A percentile compares a stretch with the other conserved stretches of the same genome.
phyloP scores from a whole-genome alignment of 257 asterid species.

The Dorcoceras hygrometricum region DNA sequence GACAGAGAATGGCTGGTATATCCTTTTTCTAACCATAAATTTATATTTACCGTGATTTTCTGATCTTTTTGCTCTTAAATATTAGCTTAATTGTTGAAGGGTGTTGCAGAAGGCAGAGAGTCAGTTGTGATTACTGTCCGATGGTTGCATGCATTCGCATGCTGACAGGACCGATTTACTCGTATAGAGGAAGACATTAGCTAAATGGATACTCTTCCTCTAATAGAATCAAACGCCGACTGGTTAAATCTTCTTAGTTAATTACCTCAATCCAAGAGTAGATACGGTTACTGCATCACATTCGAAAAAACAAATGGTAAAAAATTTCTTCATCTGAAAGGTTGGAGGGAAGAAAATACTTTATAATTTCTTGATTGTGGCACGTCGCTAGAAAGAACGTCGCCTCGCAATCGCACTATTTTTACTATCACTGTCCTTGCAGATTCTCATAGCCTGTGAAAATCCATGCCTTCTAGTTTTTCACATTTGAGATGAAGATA shows the following conservation, averaged over 20 bases:
- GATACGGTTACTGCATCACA: not conserved
- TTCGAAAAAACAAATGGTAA: not conserved
- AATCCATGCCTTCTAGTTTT: not conserved
- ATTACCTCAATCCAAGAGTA: not conserved
- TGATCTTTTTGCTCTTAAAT: not conserved
- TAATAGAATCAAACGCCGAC: not conserved
- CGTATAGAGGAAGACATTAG: not conserved
- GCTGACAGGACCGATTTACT: not conserved
- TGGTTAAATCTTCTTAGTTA: slow-evolving; percentile 1
- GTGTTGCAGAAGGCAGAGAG: not conserved
- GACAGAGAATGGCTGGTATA: slow-evolving; percentile 97
- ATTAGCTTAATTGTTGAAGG: not conserved
- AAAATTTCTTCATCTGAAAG: not conserved
- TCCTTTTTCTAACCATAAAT: not conserved
- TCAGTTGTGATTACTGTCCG: not conserved
- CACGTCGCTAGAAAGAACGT: not conserved
- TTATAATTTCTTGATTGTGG: no score
- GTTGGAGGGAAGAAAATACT: not conserved
- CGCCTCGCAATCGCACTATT: not conserved
- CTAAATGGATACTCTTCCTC: slow-evolving; percentile 1
- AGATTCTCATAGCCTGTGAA: not conserved
- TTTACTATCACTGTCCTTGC: no score
- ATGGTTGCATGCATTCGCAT: no score
- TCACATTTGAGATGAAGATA: not conserved
- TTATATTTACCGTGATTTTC: not conserved